Conservation (phyloP, 345 rosid species). For the Heritiera fomes region DNA sequence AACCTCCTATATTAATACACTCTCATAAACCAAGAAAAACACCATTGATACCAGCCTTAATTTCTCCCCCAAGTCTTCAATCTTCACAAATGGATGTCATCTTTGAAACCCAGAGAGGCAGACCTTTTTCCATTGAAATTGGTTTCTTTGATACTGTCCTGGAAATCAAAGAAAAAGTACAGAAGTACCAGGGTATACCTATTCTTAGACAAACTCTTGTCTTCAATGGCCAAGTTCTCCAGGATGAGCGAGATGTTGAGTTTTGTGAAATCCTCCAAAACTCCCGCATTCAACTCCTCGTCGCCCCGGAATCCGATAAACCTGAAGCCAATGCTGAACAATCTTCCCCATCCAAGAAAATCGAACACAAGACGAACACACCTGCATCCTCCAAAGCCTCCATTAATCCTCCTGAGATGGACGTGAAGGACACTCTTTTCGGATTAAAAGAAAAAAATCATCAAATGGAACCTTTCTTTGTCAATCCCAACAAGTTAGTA, state of each 20-base stretch:
- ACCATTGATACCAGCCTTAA: too few species aligned
- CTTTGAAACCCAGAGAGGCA: slow-evolving; percentile 56
- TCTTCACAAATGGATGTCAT: slow-evolving; percentile 39
- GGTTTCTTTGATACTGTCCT: slow-evolving; percentile 75
- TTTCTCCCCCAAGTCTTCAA: background rate
- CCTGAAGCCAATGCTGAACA: slow-evolving; percentile 36
- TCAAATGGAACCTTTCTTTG: slow-evolving; percentile 38
- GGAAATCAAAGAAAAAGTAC: slow-evolving; percentile 75
- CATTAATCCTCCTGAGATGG: slow-evolving; percentile 33
- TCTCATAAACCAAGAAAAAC: background rate
- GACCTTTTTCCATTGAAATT: slow-evolving; percentile 68
- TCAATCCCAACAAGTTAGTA: slow-evolving; percentile 20
- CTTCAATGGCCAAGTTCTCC: slow-evolving; percentile 63
- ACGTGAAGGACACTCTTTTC: slow-evolving; percentile 33
- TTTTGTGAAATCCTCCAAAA: slow-evolving; percentile 57
- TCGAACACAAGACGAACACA: slow-evolving; percentile 36
- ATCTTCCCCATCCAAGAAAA: slow-evolving; percentile 29
- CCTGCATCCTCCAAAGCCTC: slow-evolving; percentile 38
- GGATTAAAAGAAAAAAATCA: slow-evolving; percentile 47
- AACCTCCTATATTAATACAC: background rate
- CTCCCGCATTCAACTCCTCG: slow-evolving; percentile 57
- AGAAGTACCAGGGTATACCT: slow-evolving; percentile 66
- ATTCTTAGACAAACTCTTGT: slow-evolving; percentile 54
- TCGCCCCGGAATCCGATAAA: slow-evolving; percentile 29
- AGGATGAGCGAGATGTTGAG: slow-evolving; percentile 42